Evolutionary conservation across 2,329 filamentous ascomycete genomes (phyloP).

Genomic region (Fusarium verticillioides): DNA sequence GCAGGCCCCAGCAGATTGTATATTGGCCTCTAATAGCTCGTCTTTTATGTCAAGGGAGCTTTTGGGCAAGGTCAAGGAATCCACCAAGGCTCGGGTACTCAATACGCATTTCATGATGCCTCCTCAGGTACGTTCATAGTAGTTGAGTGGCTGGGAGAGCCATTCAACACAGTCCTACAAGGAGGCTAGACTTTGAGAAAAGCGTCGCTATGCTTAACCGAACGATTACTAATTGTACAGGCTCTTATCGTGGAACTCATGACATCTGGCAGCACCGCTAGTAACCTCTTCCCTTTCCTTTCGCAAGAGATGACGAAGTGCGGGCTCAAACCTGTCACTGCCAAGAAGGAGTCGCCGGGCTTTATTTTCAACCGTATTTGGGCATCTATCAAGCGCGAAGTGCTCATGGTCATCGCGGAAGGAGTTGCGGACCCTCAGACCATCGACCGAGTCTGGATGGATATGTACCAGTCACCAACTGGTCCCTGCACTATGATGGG

Average conservation of each 20-base stretch:
- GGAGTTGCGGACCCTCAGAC: background rate
- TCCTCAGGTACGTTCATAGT: background rate
- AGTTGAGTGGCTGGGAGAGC: background rate
- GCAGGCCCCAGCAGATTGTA: slow-evolving; percentile 50
- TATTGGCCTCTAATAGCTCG: slow-evolving; percentile 63
- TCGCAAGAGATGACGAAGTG: background rate
- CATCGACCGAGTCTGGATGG: background rate
- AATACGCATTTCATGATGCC: slow-evolving; percentile 64
- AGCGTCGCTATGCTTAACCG: background rate
- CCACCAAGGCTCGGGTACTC: slow-evolving; percentile 49
- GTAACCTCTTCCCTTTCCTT: background rate
- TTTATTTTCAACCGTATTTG: background rate
- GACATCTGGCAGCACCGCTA: background rate
- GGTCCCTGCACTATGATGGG: background rate
- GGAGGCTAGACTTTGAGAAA: background rate
- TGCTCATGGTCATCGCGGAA: background rate
- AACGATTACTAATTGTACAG: background rate
- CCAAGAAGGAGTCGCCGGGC: background rate
- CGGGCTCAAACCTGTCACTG: background rate
- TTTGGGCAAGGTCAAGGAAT: slow-evolving; percentile 54
- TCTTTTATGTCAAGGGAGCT: slow-evolving; percentile 63
- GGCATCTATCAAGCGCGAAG: background rate
- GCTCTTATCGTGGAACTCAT: background rate
- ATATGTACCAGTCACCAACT: background rate
- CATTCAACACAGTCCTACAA: background rate